Conservation (phyloP, 352 stramenopile species). For the Pythium plurisporium region DNA sequence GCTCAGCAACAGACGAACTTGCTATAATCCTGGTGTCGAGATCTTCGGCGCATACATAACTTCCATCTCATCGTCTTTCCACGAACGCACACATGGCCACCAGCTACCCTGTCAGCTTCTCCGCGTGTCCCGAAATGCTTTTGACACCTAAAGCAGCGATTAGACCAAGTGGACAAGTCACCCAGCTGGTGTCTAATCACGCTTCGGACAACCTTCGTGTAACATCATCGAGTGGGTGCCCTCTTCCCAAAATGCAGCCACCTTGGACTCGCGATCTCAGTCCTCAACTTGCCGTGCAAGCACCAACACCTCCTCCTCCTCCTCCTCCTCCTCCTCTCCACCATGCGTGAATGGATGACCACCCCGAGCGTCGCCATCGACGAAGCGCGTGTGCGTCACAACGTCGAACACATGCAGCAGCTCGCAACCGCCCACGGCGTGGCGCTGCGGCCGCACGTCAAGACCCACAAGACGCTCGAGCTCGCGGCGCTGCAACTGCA, state of each 20-base stretch:
- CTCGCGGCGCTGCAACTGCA: constrained; percentile 50
- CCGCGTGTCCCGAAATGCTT: too few species aligned
- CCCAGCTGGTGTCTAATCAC: too few species aligned
- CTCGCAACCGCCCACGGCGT: constrained; percentile 40
- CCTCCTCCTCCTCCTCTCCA: background rate
- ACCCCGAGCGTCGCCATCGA: constrained; percentile 65
- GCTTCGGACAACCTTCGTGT: background rate
- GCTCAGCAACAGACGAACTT: too few species aligned
- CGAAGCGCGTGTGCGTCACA: constrained; percentile 49
- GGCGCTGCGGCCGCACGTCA: constrained; percentile 58
- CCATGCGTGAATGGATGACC: constrained; percentile 48
- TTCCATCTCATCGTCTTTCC: too few species aligned
- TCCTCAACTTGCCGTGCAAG: background rate
- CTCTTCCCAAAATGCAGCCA: too few species aligned
- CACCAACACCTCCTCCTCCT: background rate
- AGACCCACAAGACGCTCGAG: constrained; percentile 79
- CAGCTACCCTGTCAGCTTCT: too few species aligned
- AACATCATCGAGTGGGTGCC: too few species aligned
- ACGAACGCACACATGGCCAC: too few species aligned
- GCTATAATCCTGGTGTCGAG: too few species aligned
- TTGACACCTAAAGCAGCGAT: too few species aligned
- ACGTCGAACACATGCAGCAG: constrained; percentile 65
- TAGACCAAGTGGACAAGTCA: too few species aligned
- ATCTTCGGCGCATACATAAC: too few species aligned
- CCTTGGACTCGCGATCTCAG: background rate